Evolutionary conservation across 148 eudicot species (phyloP), one percentile per base, ranked within the genome.

Genomic region (Simmondsia chinensis): DNA sequence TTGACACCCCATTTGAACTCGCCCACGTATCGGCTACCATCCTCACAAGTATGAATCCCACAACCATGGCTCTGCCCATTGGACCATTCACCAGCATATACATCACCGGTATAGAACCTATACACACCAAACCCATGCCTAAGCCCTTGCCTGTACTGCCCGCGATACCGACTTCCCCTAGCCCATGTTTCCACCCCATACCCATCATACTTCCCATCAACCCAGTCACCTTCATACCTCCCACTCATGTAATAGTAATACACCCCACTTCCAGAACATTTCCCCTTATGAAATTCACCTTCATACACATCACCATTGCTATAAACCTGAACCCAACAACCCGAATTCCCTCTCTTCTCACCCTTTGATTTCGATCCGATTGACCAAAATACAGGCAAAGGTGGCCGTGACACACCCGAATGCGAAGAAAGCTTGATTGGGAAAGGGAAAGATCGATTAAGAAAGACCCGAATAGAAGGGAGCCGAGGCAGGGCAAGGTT

Each of bases 1-100:
- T 87, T 87, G 54, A 87, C 89, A 23, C 96, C 96, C 94, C 94
- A 79, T 66, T 87, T 87, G 70, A 83, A 87, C 42, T 87, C 96
- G n/a, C 96, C 96, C 33, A 83, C 94, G 68, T 76, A 87, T 18
- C 85, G 60, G 62, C 96, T 87, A 1, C 96, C 96, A 70, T 87
- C 96, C 61, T 87, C 96, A 33, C 96, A 87, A 17, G 94, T 83
- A 68, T 80, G 89, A 66, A 79, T 71, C 42, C 96, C 96, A 64
- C 89, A 80, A 8, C 96, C 96, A 73, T 87, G 96, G 43, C 96
- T 80, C 55, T 87, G 96, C 44, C 96, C 96, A 70, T 68, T 87
- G 17, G 81, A 83, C 96, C 96, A 87, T 57, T 87, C 94, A 41
- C 94, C 96, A 1, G 81, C 86, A 74, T 87, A 87, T 2, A 80